A percentile compares a stretch with the other conserved stretches of the same genome.
Evolutionary conservation across 163 green algal genomes (phyloP).

Genomic region (Coccomyxa subellipsoidea): DNA sequence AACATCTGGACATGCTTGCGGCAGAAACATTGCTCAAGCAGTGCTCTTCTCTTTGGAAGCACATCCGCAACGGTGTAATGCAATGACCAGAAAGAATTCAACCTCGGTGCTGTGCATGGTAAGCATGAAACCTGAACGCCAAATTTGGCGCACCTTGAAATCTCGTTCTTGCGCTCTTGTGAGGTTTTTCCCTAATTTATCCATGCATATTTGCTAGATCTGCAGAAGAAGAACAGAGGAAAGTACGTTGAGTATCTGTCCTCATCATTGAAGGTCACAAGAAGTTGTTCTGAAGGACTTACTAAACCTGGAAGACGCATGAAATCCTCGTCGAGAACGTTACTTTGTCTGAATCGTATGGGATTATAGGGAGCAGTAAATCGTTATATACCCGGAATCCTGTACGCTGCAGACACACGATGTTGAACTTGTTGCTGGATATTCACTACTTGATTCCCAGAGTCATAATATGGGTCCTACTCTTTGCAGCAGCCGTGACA

Average conservation of each 20-base stretch:
- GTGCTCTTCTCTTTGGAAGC: too few species aligned
- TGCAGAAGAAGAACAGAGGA: too few species aligned
- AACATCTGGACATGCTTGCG: neutral
- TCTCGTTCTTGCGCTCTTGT: too few species aligned
- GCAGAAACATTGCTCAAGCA: neutral
- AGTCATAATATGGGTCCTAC: slow-evolving; percentile 26
- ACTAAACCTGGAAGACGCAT: neutral
- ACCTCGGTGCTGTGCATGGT: neutral
- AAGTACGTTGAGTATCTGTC: neutral
- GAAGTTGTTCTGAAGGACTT: neutral
- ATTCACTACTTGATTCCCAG: slow-evolving; percentile 3
- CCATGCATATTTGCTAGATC: too few species aligned
- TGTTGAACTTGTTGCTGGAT: slow-evolving; percentile 1
- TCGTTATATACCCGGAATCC: neutral
- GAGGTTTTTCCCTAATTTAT: too few species aligned
- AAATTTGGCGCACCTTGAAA: neutral
- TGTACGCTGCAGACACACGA: neutral
- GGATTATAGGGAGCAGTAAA: neutral
- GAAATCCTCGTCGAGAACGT: neutral
- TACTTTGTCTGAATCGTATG: neutral
- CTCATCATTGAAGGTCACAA: too few species aligned
- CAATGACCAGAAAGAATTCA: neutral
- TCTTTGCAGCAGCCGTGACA: slow-evolving; percentile 22
- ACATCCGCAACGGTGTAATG: neutral
- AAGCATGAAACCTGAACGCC: neutral